These are phyloP conservation scores for Vaucheria bursata DNA, from an alignment of 352 stramenopile species.

Conservation along the genomic window DNA sequence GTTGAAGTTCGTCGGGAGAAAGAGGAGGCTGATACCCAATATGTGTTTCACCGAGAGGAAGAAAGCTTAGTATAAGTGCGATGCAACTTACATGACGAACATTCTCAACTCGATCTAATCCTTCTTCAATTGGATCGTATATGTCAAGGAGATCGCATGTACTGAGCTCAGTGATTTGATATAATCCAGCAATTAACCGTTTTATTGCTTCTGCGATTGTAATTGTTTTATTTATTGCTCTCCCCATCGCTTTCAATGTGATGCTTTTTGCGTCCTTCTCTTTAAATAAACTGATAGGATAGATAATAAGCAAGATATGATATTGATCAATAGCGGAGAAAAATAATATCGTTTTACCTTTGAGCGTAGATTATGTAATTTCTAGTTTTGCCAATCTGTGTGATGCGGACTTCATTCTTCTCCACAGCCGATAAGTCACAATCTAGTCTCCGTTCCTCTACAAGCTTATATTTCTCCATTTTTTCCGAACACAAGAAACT, in stretches of 20 bases:
- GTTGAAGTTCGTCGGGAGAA: not conserved
- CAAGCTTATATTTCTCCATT: not conserved
- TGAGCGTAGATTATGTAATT: constrained; percentile 63
- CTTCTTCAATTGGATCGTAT: constrained; percentile 57
- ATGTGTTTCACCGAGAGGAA: not conserved
- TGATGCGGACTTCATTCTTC: constrained; percentile 55
- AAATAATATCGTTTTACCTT: constrained; percentile 43
- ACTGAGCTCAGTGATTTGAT: constrained; percentile 57
- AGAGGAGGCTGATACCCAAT: not conserved
- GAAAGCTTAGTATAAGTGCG: not conserved
- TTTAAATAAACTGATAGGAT: not conserved
- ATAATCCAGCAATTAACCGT: constrained; percentile 56
- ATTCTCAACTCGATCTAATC: not conserved
- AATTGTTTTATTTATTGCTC: constrained; percentile 62
- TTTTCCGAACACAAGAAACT: not conserved
- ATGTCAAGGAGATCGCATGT: constrained; percentile 59
- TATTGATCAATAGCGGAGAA: not conserved
- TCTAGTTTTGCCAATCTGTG: constrained; percentile 59
- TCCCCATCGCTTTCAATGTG: constrained; percentile 60
- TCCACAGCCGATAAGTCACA: constrained; percentile 21
- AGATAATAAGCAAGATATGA: not conserved
- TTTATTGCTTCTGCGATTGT: constrained; percentile 64
- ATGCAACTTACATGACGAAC: not conserved
- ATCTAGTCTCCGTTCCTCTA: not conserved
- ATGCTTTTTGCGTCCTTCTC: constrained; percentile 47